Conservation (phyloP, 345 rosid genomes). For the Populus simonii region DNA sequence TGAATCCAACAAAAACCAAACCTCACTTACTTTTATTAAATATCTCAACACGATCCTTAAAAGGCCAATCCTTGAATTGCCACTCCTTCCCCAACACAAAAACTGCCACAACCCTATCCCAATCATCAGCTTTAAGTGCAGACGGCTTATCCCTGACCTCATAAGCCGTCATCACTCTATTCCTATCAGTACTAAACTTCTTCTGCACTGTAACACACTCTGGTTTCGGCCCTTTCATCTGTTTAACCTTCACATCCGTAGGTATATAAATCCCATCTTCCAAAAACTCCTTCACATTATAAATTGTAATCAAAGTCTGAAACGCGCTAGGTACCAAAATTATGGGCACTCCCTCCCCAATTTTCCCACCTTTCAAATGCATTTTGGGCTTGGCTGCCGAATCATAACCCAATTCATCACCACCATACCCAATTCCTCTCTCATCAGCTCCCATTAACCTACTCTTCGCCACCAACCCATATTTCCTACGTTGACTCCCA, state of each 20-base stretch:
- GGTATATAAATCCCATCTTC: slow-evolving; percentile 86
- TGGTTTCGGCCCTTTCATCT: slow-evolving; percentile 81
- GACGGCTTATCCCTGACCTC: slow-evolving; percentile 90
- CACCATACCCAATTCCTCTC: slow-evolving; percentile 62
- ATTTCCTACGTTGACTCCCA: slow-evolving; percentile 92
- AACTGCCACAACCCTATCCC: slow-evolving; percentile 92
- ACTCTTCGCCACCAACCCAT: slow-evolving; percentile 87
- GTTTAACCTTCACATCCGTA: slow-evolving; percentile 81
- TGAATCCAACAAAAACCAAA: neutral
- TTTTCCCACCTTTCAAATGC: slow-evolving; percentile 68
- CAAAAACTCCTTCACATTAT: slow-evolving; percentile 90
- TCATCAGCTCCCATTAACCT: slow-evolving; percentile 84
- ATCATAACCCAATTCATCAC: slow-evolving; percentile 59
- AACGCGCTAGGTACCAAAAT: slow-evolving; percentile 93
- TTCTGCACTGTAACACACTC: slow-evolving; percentile 94
- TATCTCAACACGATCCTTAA: slow-evolving; percentile 88
- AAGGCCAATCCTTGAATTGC: slow-evolving; percentile 99
- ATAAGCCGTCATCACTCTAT: slow-evolving; percentile 81
- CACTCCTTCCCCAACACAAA: slow-evolving; percentile 93
- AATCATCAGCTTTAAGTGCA: slow-evolving; percentile 76
- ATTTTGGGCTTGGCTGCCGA: slow-evolving; percentile 56
- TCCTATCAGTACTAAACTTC: slow-evolving; percentile 89
- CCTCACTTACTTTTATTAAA: slow-evolving; percentile 74
- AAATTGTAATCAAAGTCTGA: slow-evolving; percentile 82
- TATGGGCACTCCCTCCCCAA: slow-evolving; percentile 91